These are phyloP conservation scores for Ceratobasidium theobromae DNA, from an alignment of 1,284 basidiomycete genomes.

Conservation along the genomic window DNA sequence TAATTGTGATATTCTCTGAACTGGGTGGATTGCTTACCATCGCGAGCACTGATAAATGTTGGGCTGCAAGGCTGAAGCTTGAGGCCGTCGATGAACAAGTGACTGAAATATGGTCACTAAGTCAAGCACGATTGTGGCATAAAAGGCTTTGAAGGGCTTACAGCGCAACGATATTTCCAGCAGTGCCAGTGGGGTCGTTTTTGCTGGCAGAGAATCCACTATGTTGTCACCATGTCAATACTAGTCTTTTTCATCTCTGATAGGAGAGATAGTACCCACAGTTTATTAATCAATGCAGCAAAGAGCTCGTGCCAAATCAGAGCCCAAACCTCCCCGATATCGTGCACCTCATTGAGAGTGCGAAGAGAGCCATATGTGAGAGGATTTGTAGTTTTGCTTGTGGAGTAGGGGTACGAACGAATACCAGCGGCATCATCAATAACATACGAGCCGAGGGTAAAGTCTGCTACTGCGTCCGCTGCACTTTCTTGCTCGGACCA, in stretches of 20 bases:
- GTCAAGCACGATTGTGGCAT: not conserved
- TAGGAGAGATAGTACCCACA: no score
- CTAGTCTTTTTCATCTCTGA: no score
- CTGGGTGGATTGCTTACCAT: constrained; percentile 14
- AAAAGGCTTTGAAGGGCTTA: not conserved
- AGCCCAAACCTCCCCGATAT: constrained; percentile 34
- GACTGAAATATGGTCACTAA: not conserved
- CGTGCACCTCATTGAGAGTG: constrained; percentile 26
- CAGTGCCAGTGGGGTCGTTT: constrained; percentile 13
- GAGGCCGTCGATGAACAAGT: constrained; percentile 30
- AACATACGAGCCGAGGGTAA: constrained; percentile 29
- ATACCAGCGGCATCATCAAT: constrained; percentile 21
- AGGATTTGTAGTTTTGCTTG: constrained; percentile 30
- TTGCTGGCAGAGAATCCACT: constrained; percentile 32
- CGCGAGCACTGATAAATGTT: constrained; percentile 26
- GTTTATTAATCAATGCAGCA: constrained; percentile 11
- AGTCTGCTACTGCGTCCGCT: constrained; percentile 23
- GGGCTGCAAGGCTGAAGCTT: constrained; percentile 35
- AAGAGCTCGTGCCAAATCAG: constrained; percentile 32
- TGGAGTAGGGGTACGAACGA: constrained; percentile 32
- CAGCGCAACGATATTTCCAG: not conserved
- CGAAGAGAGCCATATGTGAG: constrained; percentile 22
- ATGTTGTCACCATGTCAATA: no score
- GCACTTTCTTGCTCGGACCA: constrained; percentile 33
- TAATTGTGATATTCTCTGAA: not conserved